These are phyloP conservation scores for Suhomyces xylopsoci DNA, from an alignment of 805 yeast species.

Conservation along the genomic window DNA sequence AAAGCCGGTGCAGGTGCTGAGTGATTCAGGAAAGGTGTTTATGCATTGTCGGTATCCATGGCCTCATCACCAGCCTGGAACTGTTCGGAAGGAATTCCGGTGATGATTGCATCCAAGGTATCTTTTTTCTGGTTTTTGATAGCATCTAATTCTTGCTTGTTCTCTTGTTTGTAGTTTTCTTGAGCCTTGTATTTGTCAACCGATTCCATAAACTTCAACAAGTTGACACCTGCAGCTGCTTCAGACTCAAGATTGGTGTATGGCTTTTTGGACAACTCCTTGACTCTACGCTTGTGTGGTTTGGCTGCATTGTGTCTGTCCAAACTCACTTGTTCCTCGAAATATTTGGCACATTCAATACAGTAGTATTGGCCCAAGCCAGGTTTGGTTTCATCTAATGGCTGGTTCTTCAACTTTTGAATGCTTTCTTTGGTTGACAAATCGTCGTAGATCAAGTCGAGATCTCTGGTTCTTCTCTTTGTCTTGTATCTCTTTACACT, in stretches of 20 bases:
- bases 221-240: conserved; percentile 82
- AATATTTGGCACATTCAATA: conserved; percentile 90
- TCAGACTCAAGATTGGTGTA: conserved; percentile 86
- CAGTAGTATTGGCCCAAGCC: conserved; percentile 96
- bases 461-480: conserved; percentile 79
- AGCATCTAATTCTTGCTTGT: conserved; percentile 44
- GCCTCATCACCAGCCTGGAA: conserved; percentile 2
- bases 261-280: conserved; percentile 71
- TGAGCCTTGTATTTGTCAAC: conserved; percentile 58
- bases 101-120: conserved; percentile 30
- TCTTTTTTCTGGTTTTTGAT: conserved; percentile 36
- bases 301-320: conserved; percentile 72
- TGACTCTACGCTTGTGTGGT: conserved; percentile 83
- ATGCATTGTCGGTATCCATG: background rate
- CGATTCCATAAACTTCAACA: conserved; percentile 60
- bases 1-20: background rate
- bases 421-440: conserved; percentile 63
- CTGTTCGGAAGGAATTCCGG: conserved; percentile 11
- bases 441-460: conserved; percentile 80
- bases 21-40: background rate
- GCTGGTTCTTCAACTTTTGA: conserved; percentile 68
- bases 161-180: conserved; percentile 34
- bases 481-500: conserved; percentile 86
- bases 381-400: conserved; percentile 83
- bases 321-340: conserved; percentile 71